Percentiles rank a stretch among this genome's conserved stretches.
Evolutionary conservation across 345 rosid genomes (phyloP).

Genomic region (Eutrema yunnanense): DNA sequence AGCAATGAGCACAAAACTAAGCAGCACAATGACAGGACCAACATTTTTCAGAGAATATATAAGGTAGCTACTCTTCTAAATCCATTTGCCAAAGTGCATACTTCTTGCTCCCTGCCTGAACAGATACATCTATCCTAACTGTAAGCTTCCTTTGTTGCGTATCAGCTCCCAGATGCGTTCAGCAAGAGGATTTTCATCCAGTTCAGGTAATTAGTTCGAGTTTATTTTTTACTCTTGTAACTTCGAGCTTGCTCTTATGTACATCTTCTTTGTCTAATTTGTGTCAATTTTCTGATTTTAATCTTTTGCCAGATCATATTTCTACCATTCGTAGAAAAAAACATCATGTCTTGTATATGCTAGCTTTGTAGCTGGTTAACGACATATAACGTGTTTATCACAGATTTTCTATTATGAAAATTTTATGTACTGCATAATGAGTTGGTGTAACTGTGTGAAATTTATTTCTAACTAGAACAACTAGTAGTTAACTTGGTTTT

Average conservation of each 20-base stretch:
- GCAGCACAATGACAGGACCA: slow-evolving; percentile 30
- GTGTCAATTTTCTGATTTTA: not conserved
- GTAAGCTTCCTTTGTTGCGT: slow-evolving; percentile 8
- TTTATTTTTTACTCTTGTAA: not conserved
- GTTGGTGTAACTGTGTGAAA: not conserved
- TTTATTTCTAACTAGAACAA: not conserved
- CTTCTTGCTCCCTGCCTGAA: not conserved
- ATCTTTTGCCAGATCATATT: not conserved
- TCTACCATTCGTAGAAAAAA: not conserved
- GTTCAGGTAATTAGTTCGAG: slow-evolving; percentile 45
- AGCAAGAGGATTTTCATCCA: slow-evolving; percentile 69
- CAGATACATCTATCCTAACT: slow-evolving; percentile 13
- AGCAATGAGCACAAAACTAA: slow-evolving; percentile 25
- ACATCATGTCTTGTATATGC: not conserved
- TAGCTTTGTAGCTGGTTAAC: not conserved
- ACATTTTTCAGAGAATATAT: slow-evolving; percentile 23
- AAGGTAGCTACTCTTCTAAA: slow-evolving; percentile 26
- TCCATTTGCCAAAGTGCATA: not conserved
- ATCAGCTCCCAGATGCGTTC: slow-evolving; percentile 45
- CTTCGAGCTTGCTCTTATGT: not conserved
- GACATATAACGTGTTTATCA: not conserved
- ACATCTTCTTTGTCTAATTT: not conserved
- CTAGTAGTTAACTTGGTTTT: not conserved
- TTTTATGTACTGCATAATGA: not conserved
- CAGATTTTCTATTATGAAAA: not conserved